These are phyloP conservation scores for Passalora sequoiae DNA, from an alignment of 2,329 filamentous ascomycete species.

Conservation along the genomic window DNA sequence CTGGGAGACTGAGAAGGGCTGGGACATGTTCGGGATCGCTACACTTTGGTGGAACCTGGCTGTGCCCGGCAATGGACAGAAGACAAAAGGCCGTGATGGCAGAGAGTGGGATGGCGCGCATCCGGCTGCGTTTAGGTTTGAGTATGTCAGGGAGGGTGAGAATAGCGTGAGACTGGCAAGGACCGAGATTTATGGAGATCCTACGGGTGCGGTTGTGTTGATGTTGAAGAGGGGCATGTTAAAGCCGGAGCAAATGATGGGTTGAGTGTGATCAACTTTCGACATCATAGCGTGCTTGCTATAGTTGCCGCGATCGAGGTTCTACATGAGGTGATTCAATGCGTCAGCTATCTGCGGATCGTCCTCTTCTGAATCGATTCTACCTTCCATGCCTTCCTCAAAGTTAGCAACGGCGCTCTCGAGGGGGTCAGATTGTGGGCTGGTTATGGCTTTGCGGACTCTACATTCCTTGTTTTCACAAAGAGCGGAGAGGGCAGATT, in stretches of 20 bases:
- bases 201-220: slow-evolving; percentile 17
- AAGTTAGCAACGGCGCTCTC: neutral
- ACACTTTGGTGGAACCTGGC: slow-evolving; percentile 21
- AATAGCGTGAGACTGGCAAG: slow-evolving; percentile 9
- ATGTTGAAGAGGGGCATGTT: slow-evolving; percentile 24
- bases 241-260: slow-evolving; percentile 20
- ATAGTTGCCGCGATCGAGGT: neutral
- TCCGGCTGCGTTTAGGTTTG: slow-evolving; percentile 24
- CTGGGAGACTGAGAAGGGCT: slow-evolving; percentile 24
- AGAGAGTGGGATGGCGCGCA: slow-evolving; percentile 28
- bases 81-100: slow-evolving; percentile 17
- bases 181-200: slow-evolving; percentile 20
- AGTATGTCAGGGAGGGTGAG: slow-evolving; percentile 22
- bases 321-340: neutral
- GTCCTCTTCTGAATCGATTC: neutral
- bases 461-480: neutral
- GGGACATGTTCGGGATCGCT: slow-evolving; percentile 26
- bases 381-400: neutral
- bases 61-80: slow-evolving; percentile 16
- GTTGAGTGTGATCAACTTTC: neutral
- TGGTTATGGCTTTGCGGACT: neutral
- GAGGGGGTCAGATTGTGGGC: neutral
- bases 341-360: neutral
- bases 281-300: neutral
- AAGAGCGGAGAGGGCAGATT: neutral